A percentile compares a stretch with the other conserved stretches of the same genome.
Conservation (phyloP, 2,329 filamentous ascomycete species). For the Penicillium sclerotiorum region DNA sequence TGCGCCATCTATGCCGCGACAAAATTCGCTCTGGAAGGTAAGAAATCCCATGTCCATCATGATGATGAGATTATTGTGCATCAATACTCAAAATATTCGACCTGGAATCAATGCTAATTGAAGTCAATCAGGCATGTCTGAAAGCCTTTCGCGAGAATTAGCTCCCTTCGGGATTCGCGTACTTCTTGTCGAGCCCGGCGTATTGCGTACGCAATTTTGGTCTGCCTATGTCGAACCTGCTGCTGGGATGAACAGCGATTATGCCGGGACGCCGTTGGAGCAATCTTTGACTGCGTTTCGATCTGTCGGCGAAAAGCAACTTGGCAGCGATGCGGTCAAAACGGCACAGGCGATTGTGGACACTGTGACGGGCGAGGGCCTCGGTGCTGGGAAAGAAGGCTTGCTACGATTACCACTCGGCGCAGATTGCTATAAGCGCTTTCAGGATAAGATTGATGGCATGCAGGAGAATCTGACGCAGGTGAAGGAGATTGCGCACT, state of each 20-base stretch:
- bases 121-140: conserved; percentile 23
- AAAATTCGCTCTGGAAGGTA: conserved; percentile 34
- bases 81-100: neutral
- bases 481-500: conserved; percentile 17
- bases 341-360: conserved; percentile 30
- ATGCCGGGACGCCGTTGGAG: conserved; percentile 22
- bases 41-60: too few species aligned
- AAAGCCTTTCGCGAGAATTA: conserved; percentile 27
- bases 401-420: conserved; percentile 31
- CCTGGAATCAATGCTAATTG: neutral
- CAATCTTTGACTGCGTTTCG: conserved; percentile 13
- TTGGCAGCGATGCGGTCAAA: conserved; percentile 30
- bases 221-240: conserved; percentile 13
- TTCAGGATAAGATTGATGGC: conserved; percentile 20
- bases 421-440: conserved; percentile 25
- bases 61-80: conserved; percentile 12
- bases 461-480: conserved; percentile 20
- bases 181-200: conserved; percentile 30
- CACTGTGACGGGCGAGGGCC: conserved; percentile 26
- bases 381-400: conserved; percentile 26
- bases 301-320: conserved; percentile 21
- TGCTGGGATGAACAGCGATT: conserved; percentile 20
- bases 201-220: conserved; percentile 30
- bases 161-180: conserved; percentile 27
- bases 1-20: conserved; percentile 31